Evolutionary conservation across 164 flowering plant genomes (phyloP).

Genomic region (Piper longum): DNA sequence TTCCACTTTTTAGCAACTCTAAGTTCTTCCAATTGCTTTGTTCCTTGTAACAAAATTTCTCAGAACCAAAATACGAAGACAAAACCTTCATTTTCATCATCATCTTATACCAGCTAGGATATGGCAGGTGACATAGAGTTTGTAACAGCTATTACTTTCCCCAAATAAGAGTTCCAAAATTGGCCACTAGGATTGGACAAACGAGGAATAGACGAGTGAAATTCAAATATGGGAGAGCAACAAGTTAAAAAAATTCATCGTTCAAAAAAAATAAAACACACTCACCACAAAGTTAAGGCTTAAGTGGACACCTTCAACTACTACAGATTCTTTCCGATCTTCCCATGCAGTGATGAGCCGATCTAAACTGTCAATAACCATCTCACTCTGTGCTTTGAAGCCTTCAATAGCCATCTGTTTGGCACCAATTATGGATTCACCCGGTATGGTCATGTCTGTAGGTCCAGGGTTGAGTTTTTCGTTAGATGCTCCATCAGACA

Average conservation of each 20-base stretch:
- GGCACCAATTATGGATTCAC: conserved; percentile 35
- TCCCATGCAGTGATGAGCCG: conserved; percentile 87
- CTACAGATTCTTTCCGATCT: conserved; percentile 81
- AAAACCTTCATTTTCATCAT: too few relatives aligned
- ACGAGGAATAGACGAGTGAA: too few relatives aligned
- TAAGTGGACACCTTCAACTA: conserved; percentile 87
- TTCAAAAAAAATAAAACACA: background rate
- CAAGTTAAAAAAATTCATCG: background rate
- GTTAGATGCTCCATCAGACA: conserved; percentile 14
- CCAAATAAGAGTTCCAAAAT: too few relatives aligned
- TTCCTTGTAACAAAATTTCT: too few relatives aligned
- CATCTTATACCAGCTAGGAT: too few relatives aligned
- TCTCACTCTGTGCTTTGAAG: conserved; percentile 88
- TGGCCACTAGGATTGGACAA: too few relatives aligned
- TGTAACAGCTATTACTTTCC: too few relatives aligned
- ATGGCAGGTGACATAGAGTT: too few relatives aligned
- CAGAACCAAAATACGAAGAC: too few relatives aligned
- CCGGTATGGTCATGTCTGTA: conserved; percentile 13
- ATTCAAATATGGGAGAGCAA: too few relatives aligned
- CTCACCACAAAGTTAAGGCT: conserved; percentile 91
- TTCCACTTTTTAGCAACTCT: too few relatives aligned
- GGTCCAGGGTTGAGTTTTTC: conserved; percentile 24
- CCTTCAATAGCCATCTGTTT: conserved; percentile 89
- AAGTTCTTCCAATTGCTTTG: too few relatives aligned
- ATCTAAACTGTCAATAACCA: conserved; percentile 94